Percentiles rank a stretch among this genome's conserved stretches.
Conservation (phyloP, 495 filamentous ascomycete genomes). For the Penicillium bovifimosum region DNA sequence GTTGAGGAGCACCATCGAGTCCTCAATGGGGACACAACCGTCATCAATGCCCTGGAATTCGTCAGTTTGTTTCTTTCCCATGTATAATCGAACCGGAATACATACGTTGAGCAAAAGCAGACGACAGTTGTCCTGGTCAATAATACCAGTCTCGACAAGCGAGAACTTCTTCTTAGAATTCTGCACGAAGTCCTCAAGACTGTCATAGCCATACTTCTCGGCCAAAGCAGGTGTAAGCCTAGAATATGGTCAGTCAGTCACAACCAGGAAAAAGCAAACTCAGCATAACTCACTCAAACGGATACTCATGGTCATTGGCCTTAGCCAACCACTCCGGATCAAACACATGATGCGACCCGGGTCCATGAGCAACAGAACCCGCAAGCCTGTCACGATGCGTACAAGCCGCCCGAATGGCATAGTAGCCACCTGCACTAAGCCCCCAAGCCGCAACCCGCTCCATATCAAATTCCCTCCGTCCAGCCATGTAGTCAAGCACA, state of each 20-base stretch:
- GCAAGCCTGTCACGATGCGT: slow-evolving; percentile 56
- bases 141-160: slow-evolving; percentile 62
- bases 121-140: slow-evolving; percentile 56
- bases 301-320: slow-evolving; percentile 73
- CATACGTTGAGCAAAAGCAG: slow-evolving; percentile 65
- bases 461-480: slow-evolving; percentile 56
- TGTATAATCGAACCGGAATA: background rate
- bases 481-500: slow-evolving; percentile 60
- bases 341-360: slow-evolving; percentile 67
- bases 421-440: slow-evolving; percentile 70
- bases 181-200: slow-evolving; percentile 53
- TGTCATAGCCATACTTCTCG: slow-evolving; percentile 63
- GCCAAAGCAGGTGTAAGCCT: slow-evolving; percentile 60
- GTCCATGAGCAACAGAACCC: slow-evolving; percentile 65
- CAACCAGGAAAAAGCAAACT: background rate
- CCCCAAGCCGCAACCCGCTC: slow-evolving; percentile 63
- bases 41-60: slow-evolving; percentile 55
- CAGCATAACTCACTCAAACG: slow-evolving; percentile 52
- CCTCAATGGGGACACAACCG: slow-evolving; percentile 73
- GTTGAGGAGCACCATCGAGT: slow-evolving; percentile 62
- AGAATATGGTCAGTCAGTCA: slow-evolving; percentile 10
- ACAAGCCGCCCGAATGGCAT: slow-evolving; percentile 67
- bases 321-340: slow-evolving; percentile 56
- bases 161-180: slow-evolving; percentile 66
- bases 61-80: slow-evolving; percentile 2